Base-by-base conservation (phyloP, 805 yeast species). In the Torulaspora gathmanii region DNA sequence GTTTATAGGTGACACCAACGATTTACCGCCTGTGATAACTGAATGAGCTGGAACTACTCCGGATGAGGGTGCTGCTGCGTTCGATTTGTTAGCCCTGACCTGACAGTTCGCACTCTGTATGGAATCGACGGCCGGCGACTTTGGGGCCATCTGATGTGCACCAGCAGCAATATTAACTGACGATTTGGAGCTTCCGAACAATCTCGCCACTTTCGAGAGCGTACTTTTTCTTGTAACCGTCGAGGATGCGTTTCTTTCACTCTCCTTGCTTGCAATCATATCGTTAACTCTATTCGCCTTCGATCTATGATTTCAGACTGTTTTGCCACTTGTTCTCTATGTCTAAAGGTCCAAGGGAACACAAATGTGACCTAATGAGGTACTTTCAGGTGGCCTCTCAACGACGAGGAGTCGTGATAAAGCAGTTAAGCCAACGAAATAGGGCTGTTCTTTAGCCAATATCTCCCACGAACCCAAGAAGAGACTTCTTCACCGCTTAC, bases 181-280 rank as follows among this genome's bases (percentile, higher is more conserved):
- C 25, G 43, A 34, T 25, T 34, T 28, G n/a, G 45, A 29, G 29
- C 29, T 30, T 13, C 48, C 45, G 26, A 47, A 47, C 20, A 47
- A 19, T 37, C 45, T 47, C 16, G 48, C 51, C 40, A 47, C 42
- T 25, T 47, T 47, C 7, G 51, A 44, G 9, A 47, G 37, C 5
- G 51, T 47, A 17, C 44, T 47, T n/a, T 47, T 47, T 15, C 48
- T 42, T n/a, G 48, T 41, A 9, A 44, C 51, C 10, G 44, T 42
- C 20, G 44, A 27, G 13, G 38, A 29, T 22, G 26, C 31, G 22
- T 26, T 43, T 17, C 34, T 39, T 19, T 22, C 36, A 31, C 17
- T 28, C 26, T 39, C 42, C 22, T 35, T 35, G 13, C 20, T 29
- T 12, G 33, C 37, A 23, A 25, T 30, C 44, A 41, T 44, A 11